Conservation (phyloP, 768 basidiomycete genomes). For the Termitomyces sp. region DNA sequence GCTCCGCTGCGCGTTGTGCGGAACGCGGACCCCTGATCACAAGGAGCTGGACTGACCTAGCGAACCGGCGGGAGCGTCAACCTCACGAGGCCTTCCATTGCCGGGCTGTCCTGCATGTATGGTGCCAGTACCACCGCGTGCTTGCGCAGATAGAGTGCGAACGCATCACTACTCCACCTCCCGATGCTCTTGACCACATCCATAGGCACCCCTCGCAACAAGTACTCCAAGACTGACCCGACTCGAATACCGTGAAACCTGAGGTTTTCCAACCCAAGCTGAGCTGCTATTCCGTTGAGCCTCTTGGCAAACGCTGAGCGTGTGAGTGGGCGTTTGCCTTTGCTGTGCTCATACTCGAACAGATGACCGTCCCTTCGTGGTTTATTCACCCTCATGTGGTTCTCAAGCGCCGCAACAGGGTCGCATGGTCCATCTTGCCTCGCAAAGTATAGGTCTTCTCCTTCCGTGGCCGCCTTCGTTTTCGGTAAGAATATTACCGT, state of each 20-base stretch:
- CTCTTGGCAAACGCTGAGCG: constrained; percentile 13
- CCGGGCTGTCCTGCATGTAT: not conserved
- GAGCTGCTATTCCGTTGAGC: constrained; percentile 1
- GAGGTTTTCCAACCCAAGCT: not conserved
- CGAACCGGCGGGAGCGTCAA: no score
- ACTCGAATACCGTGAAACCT: constrained; percentile 23
- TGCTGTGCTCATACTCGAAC: constrained; percentile 4
- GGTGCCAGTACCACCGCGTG: no score
- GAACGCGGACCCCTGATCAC: no score
- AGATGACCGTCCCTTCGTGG: not conserved
- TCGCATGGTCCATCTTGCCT: constrained; percentile 8
- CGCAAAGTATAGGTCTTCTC: constrained; percentile 13
- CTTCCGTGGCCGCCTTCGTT: not conserved
- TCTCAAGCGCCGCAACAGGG: constrained; percentile 2
- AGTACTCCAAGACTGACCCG: constrained; percentile 19
- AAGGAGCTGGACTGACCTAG: no score
- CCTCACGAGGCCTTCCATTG: no score
- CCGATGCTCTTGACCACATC: not conserved
- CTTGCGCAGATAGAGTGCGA: no score
- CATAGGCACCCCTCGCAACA: constrained; percentile 14
- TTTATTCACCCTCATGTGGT: constrained; percentile 5
- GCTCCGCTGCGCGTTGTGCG: no score
- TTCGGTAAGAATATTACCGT: constrained; percentile 10
- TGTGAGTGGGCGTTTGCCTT: constrained; percentile 13
- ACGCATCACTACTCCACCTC: constrained; percentile 2